Percentiles rank a stretch among this genome's conserved stretches.
These are phyloP conservation scores for Ophiosphaerella herpotricha DNA, from an alignment of 2,329 filamentous ascomycete species.

Conservation along the genomic window DNA sequence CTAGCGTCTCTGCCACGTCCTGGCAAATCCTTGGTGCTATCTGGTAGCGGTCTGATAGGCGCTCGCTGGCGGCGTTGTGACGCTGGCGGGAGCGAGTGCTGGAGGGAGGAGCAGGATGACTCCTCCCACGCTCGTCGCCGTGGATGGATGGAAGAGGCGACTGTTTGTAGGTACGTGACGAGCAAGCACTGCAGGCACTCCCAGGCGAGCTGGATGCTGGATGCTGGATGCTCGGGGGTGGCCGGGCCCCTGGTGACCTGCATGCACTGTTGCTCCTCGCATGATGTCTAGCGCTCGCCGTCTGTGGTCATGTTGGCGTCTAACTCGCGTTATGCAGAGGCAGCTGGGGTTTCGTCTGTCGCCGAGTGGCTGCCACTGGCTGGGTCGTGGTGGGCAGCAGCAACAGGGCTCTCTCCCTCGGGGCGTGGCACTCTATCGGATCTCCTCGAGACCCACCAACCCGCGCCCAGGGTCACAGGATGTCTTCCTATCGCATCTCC, in stretches of 20 bases:
- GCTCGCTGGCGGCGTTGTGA: slow-evolving; percentile 5
- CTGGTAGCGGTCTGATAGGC: slow-evolving; percentile 14
- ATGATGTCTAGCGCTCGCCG: slow-evolving; percentile 13
- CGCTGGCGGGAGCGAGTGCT: neutral
- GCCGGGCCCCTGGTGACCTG: slow-evolving; percentile 11
- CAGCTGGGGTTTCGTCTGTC: slow-evolving; percentile 8
- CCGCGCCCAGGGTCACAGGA: slow-evolving; percentile 3
- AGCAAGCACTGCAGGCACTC: slow-evolving; percentile 1
- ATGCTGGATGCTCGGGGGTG: no score
- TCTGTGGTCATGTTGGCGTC: slow-evolving; percentile 5
- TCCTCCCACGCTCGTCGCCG: neutral
- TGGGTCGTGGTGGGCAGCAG: slow-evolving; percentile 5
- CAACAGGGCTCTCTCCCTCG: slow-evolving; percentile 1
- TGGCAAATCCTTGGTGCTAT: slow-evolving; percentile 16
- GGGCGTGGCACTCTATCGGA: slow-evolving; percentile 1
- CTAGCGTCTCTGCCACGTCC: slow-evolving; percentile 14
- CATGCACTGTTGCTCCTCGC: slow-evolving; percentile 13
- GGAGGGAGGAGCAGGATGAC: neutral
- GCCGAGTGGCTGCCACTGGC: slow-evolving; percentile 16
- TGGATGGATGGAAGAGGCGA: neutral
- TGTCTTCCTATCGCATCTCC: neutral
- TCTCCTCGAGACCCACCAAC: slow-evolving; percentile 7
- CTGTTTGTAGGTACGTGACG: neutral
- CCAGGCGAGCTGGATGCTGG: neutral
- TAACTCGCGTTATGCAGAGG: slow-evolving; percentile 2